Percentiles rank a stretch among this genome's conserved stretches.
phyloP scores from a whole-genome alignment of 179 eudicot genomes.

The Silene vulgaris region DNA sequence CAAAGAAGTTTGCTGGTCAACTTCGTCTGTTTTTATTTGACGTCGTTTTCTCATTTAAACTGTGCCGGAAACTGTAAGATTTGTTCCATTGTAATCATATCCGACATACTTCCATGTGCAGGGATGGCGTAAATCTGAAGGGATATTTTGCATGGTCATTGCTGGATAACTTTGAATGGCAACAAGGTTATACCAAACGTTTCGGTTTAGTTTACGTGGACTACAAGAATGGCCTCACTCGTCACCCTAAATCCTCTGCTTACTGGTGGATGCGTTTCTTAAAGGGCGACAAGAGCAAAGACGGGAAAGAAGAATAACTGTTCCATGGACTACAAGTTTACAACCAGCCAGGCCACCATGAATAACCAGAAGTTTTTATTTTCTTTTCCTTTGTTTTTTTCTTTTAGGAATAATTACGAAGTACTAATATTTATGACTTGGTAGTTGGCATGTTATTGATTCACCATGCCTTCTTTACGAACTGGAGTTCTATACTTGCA shows the following conservation, averaged over 20 bases:
- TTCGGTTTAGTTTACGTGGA: slow-evolving; percentile 67
- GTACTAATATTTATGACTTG: too few relatives aligned
- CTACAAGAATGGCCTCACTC: slow-evolving; percentile 62
- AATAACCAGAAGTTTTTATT: background rate
- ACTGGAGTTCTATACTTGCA: too few relatives aligned
- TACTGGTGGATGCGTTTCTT: slow-evolving; percentile 66
- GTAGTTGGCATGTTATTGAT: too few relatives aligned
- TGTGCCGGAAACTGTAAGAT: background rate
- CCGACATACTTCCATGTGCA: slow-evolving; percentile 22
- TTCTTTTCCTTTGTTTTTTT: background rate
- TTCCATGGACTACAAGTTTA: background rate
- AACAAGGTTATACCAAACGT: slow-evolving; percentile 60
- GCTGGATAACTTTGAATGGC: slow-evolving; percentile 76
- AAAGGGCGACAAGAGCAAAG: slow-evolving; percentile 45
- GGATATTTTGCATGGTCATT: slow-evolving; percentile 85
- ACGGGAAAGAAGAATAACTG: slow-evolving; percentile 53
- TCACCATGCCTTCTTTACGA: too few relatives aligned
- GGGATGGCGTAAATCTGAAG: slow-evolving; percentile 64
- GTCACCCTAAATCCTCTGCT: slow-evolving; percentile 77
- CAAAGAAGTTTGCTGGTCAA: background rate
- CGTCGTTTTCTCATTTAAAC: background rate
- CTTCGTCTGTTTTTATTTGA: background rate
- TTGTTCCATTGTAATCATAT: background rate
- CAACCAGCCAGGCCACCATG: background rate
- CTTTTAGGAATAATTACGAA: background rate